Evolutionary conservation across 305 asterid genomes (phyloP).

Genomic region (Withania somnifera): DNA sequence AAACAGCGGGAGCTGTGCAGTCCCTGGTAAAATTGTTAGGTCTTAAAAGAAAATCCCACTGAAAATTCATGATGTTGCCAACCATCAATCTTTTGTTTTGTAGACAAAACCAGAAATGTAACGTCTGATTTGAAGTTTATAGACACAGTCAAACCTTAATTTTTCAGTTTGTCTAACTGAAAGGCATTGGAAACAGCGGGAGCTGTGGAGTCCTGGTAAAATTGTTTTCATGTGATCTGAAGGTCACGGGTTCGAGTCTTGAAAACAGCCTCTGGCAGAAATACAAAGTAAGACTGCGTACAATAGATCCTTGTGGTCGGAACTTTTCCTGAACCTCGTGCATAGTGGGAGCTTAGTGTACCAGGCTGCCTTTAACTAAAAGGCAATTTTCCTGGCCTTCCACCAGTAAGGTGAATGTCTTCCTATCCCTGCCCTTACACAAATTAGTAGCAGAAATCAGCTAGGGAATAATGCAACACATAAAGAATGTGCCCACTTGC

Average conservation of each 20-base stretch:
- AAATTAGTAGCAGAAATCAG: not conserved
- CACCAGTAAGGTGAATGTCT: constrained; percentile 16
- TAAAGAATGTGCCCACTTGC: not conserved
- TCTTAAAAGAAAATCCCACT: not conserved
- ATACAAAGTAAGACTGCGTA: too few relatives aligned
- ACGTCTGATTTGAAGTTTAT: not conserved
- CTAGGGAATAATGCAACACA: not conserved
- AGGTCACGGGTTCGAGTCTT: too few relatives aligned
- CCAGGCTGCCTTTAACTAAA: too few relatives aligned
- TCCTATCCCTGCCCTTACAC: constrained; percentile 19
- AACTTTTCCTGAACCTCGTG: too few relatives aligned
- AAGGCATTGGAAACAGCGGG: too few relatives aligned
- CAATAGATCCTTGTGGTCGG: too few relatives aligned
- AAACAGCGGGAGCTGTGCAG: too few relatives aligned
- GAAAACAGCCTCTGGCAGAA: too few relatives aligned
- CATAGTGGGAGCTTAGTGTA: too few relatives aligned
- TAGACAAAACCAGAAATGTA: not conserved
- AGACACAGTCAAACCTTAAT: constrained; percentile 7
- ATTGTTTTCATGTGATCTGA: too few relatives aligned
- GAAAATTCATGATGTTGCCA: not conserved
- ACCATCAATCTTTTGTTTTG: not conserved
- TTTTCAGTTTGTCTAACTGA: constrained; percentile 7
- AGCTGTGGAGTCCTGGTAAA: too few relatives aligned
- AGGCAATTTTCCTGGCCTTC: constrained; percentile 15
- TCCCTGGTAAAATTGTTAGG: too few relatives aligned